Conservation (phyloP, 1,284 basidiomycete species). For the Ganoderma lingzhi region DNA sequence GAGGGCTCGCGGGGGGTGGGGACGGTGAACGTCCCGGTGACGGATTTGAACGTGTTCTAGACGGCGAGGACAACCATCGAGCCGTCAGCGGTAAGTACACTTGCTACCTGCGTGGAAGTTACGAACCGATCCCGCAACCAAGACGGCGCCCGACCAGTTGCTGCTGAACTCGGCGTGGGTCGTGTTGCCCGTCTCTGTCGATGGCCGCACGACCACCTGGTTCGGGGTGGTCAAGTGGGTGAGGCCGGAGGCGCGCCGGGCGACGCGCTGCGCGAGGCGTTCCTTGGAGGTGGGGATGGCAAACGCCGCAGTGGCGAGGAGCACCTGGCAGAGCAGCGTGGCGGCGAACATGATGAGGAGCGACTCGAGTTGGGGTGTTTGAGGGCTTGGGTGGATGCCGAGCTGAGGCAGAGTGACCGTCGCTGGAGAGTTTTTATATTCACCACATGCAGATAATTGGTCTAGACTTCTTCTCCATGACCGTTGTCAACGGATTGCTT, state of each 20-base stretch:
- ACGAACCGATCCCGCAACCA: slow-evolving; percentile 29
- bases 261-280: slow-evolving; percentile 31
- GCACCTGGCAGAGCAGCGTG: slow-evolving; percentile 32
- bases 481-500: slow-evolving; percentile 11
- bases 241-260: slow-evolving; percentile 26
- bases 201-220: slow-evolving; percentile 7
- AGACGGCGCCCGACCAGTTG: slow-evolving; percentile 41
- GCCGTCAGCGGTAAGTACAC: not conserved
- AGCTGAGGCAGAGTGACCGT: slow-evolving; percentile 18
- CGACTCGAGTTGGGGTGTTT: slow-evolving; percentile 20
- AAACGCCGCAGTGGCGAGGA: slow-evolving; percentile 34
- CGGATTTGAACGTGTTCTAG: slow-evolving; percentile 40
- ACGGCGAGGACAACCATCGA: not conserved
- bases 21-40: slow-evolving; percentile 43
- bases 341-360: slow-evolving; percentile 30
- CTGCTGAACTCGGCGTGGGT: slow-evolving; percentile 36
- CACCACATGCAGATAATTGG: not conserved
- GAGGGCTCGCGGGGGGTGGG: slow-evolving; percentile 38
- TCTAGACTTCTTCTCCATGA: slow-evolving; percentile 7
- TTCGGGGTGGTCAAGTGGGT: slow-evolving; percentile 30
- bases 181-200: slow-evolving; percentile 23
- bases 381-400: slow-evolving; percentile 28
- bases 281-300: slow-evolving; percentile 32
- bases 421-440: slow-evolving; percentile 23
- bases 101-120: not conserved